Base-by-base conservation (phyloP, 805 yeast genomes). In the Metschnikowia orientalis region DNA sequence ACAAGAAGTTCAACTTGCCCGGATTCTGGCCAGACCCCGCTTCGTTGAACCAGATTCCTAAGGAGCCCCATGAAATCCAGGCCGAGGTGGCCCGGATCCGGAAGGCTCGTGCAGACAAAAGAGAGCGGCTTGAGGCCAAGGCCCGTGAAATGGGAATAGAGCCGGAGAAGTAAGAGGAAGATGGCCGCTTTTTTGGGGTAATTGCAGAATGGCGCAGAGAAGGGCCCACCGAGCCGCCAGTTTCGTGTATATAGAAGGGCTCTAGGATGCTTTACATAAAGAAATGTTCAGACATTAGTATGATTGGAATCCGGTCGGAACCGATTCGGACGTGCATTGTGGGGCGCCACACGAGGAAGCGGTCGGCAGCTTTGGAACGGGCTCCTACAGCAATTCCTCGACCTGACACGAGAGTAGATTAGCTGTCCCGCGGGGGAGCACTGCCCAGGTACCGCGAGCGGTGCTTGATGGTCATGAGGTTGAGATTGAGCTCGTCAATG, bases 1-100 rank as follows among this genome's bases (percentile, higher is more conserved):
- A 89, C 57, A 75, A 70, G 48, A 89, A 87, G 63, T 78, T 89
- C 57, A 85, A 87, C 53, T 79, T 88, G 29, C 94, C 95, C 6
- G 95, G 95, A 13, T 89, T 86, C 61, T 88, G 95, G 95, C 97
- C 97, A 3, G 97, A 88, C 56, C 96, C 96, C 25, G 82, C 83
- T 25, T 82, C 96, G 2, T 69, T 87, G 46, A 88, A 89, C 55
- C 81, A 85, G 60, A 80, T 89, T 21, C 97, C 97, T 3, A 89
- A 88, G 51, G 96, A 89, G 52, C 88, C 88, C 2, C 84, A 81
- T 50, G 96, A 89, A 54, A 86, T 89, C 39, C 81, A 85, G 54
- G 90, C 92, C 1, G 97, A 89, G 53, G 65, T 89, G 23, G 95
- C 95, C 10, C 75, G 95, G 55, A 81, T 89, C 71, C 77, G 79